Percentiles rank a stretch among this genome's conserved stretches.
Evolutionary conservation across 176 grass and related monocot species (phyloP).

Genomic region (Lolium perenne): DNA sequence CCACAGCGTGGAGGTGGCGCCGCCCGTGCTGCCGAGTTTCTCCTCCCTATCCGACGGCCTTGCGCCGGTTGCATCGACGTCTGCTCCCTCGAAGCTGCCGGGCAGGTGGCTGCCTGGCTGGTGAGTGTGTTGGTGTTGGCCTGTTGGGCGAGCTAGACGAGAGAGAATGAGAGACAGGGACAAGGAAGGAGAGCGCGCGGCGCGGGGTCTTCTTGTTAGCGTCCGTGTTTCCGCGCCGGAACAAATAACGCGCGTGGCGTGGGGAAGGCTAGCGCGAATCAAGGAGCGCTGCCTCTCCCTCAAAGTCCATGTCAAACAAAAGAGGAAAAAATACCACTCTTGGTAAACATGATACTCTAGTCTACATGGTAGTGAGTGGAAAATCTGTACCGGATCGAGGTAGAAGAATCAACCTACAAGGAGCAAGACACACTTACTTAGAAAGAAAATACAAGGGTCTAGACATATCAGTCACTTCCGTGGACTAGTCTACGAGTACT

Average conservation of each 20-base stretch:
- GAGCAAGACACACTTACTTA: too few relatives aligned
- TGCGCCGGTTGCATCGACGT: slow-evolving; percentile 42
- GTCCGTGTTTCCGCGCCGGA: slow-evolving; percentile 15
- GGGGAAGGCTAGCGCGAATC: slow-evolving; percentile 50
- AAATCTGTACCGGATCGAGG: background rate
- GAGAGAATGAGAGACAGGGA: background rate
- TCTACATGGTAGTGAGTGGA: background rate
- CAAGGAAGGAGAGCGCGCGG: background rate
- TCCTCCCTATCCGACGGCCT: background rate
- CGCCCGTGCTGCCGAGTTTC: too few relatives aligned
- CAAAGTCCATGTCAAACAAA: background rate
- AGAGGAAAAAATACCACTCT: background rate
- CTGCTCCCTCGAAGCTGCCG: too few relatives aligned
- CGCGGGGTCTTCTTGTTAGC: background rate
- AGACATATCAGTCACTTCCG: too few relatives aligned
- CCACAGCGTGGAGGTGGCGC: background rate
- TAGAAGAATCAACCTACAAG: background rate
- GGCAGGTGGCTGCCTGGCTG: background rate
- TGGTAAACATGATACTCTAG: too few relatives aligned
- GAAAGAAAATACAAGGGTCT: too few relatives aligned
- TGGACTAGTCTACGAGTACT: background rate
- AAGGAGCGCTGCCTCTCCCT: slow-evolving; percentile 30
- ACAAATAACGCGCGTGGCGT: slow-evolving; percentile 29
- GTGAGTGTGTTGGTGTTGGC: background rate
- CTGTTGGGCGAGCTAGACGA: too few relatives aligned